Evolutionary conservation across 805 yeast species (phyloP), one percentile per base, ranked within the genome.

Genomic region (Tetrapisispora pingtungensis): DNA sequence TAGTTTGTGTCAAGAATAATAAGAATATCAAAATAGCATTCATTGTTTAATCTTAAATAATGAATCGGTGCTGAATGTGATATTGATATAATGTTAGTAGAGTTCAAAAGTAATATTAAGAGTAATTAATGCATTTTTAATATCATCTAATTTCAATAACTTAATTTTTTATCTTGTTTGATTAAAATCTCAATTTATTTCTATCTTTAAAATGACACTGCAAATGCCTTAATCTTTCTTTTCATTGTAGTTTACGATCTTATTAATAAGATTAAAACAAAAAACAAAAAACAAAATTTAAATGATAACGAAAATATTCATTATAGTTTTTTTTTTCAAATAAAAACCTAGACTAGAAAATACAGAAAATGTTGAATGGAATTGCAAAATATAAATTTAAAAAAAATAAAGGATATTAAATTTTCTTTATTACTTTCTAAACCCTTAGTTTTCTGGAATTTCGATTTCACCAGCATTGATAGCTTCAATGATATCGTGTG

Each of bases 401-500:
- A 32, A n/a, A 22, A 39, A 39, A 30, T 39, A 39, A 39, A 39
- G 42, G 42, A 39, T 19, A 38, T 38, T 38, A 38, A 38, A 38
- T 38, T 37, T 31, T 38, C 41, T 33, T 33, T 18, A 33, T 33
- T 27, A 26, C 26, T 18, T 32, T 33, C 33, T 40, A 30, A 35
- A 18, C 37, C 30, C 53, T 62, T 62, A 62, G 59, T 55, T 59
- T 53, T 52, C 62, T 58, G 65, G 65, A 58, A 68, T 71, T 61
- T 90, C 97, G 70, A 93, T 82, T 75, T 88, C 96, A 75, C 98
- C 98, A 73, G 83, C 90, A 79, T 90, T 81, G 73, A 93, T 93
- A 72, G 90, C 96, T 63, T 89, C 97, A 68, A 93, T 90, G 77
- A 90, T 83, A 74, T 85, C 97, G 72, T 93, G 97, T 64, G 98